A percentile compares a stretch with the other conserved stretches of the same genome.
phyloP scores from a whole-genome alignment of 306 rosid genomes.

The Malus fusca region DNA sequence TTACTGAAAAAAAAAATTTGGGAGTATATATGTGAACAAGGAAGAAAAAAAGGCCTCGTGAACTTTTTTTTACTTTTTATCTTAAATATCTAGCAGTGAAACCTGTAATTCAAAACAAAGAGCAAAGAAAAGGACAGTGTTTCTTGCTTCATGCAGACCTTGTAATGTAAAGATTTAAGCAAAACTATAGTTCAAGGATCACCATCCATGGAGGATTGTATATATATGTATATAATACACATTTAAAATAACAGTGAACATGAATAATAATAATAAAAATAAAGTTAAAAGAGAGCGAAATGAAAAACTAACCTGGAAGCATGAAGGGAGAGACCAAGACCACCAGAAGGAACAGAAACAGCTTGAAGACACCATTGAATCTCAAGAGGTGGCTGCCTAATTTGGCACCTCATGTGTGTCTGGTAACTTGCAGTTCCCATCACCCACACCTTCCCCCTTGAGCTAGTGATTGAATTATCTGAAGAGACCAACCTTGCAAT shows the following conservation, averaged over 20 bases:
- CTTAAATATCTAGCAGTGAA: conserved; percentile 16
- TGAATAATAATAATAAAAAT: not conserved
- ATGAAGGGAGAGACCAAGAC: conserved; percentile 76
- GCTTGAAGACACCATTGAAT: conserved; percentile 82
- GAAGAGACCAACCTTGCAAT: conserved; percentile 46
- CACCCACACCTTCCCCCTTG: conserved; percentile 52
- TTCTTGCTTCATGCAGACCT: conserved; percentile 33
- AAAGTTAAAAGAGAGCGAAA: not conserved
- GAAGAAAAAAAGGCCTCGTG: not conserved
- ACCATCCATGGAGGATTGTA: conserved; percentile 10
- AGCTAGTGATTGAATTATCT: conserved; percentile 11
- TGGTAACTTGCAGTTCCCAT: conserved; percentile 75
- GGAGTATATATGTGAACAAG: not conserved
- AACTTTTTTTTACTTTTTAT: not conserved
- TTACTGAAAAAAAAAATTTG: not conserved
- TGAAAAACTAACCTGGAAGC: conserved; percentile 50
- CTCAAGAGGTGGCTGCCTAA: conserved; percentile 79
- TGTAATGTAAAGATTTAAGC: not conserved
- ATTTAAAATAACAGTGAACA: not conserved
- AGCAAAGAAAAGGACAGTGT: conserved; percentile 42
- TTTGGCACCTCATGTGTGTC: conserved; percentile 80
- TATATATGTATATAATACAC: not conserved
- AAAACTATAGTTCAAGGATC: conserved; percentile 1
- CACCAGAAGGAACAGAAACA: conserved; percentile 79
- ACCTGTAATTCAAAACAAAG: conserved; percentile 31